Evolutionary conservation across 2,329 filamentous ascomycete genomes (phyloP).

Genomic region (Hypoxylon rubiginosum): DNA sequence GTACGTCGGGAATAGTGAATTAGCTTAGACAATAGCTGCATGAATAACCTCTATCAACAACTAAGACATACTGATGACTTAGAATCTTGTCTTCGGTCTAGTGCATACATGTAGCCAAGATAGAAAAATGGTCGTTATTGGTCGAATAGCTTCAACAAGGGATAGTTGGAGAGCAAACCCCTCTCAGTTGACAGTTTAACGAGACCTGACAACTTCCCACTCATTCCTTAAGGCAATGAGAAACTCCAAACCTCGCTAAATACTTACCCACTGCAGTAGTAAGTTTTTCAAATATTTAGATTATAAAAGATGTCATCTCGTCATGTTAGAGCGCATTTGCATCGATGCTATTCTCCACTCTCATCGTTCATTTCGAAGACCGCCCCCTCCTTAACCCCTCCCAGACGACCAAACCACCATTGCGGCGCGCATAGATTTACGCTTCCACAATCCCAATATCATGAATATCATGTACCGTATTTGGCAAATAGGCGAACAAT

Average conservation of each 20-base stretch:
- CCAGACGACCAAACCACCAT: not conserved
- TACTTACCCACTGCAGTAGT: not conserved
- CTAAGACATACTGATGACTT: too few species aligned
- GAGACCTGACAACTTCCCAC: not conserved
- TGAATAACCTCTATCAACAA: too few species aligned
- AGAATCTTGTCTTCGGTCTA: too few species aligned
- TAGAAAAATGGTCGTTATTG: not conserved
- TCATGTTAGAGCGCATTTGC: not conserved
- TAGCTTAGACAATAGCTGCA: too few species aligned
- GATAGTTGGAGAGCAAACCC: constrained; percentile 1
- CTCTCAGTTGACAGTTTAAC: not conserved
- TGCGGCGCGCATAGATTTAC: not conserved
- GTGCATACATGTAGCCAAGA: too few species aligned
- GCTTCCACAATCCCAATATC: not conserved
- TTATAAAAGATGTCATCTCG: not conserved
- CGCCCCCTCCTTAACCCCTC: constrained; percentile 27
- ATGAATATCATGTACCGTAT: not conserved
- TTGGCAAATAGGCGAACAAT: constrained; percentile 1
- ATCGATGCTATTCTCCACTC: not conserved
- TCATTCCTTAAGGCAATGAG: not conserved
- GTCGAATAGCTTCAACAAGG: not conserved
- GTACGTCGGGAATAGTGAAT: too few species aligned
- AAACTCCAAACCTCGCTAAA: not conserved
- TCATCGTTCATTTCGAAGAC: not conserved
- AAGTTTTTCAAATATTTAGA: not conserved